These are phyloP conservation scores for Teunomyces funiuensis DNA, from an alignment of 805 yeast species.

Conservation along the genomic window DNA sequence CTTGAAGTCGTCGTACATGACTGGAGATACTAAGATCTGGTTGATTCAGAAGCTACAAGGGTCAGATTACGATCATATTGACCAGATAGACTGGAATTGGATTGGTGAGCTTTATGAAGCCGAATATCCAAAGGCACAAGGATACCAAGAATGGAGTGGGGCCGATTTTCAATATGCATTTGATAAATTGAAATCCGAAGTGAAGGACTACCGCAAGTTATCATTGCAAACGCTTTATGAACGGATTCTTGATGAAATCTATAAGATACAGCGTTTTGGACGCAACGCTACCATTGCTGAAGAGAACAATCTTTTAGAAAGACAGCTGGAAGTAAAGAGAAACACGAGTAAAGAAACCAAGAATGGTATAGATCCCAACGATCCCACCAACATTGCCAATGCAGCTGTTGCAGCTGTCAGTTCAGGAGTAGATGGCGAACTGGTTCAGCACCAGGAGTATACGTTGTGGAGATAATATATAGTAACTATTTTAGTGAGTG, in stretches of 20 bases:
- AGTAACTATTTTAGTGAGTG: no score
- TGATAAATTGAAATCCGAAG: slow-evolving; percentile 54
- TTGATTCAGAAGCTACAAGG: slow-evolving; percentile 31
- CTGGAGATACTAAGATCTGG: slow-evolving; percentile 36
- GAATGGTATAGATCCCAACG: slow-evolving; percentile 11
- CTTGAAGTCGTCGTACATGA: slow-evolving; percentile 33
- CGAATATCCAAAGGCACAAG: slow-evolving; percentile 7
- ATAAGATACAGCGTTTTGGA: slow-evolving; percentile 1
- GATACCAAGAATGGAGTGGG: slow-evolving; percentile 49
- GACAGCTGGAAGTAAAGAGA: background rate
- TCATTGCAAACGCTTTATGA: slow-evolving; percentile 4
- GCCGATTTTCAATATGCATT: slow-evolving; percentile 61
- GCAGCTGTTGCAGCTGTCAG: slow-evolving; percentile 41
- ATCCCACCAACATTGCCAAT: slow-evolving; percentile 34
- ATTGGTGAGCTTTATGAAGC: slow-evolving; percentile 20
- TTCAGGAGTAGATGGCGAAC: slow-evolving; percentile 26
- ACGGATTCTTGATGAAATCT: slow-evolving; percentile 1
- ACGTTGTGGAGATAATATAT: slow-evolving; percentile 37
- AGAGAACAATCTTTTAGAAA: background rate
- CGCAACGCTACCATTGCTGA: background rate
- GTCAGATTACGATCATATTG: slow-evolving; percentile 22
- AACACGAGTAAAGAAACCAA: background rate
- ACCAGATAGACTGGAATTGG: slow-evolving; percentile 37
- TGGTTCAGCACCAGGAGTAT: slow-evolving; percentile 34
- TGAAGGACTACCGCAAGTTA: slow-evolving; percentile 40